Percentiles rank a stretch among this genome's conserved stretches.
Conservation (phyloP, 2,329 filamentous ascomycete species). For the Hymenoscyphus occultus region DNA sequence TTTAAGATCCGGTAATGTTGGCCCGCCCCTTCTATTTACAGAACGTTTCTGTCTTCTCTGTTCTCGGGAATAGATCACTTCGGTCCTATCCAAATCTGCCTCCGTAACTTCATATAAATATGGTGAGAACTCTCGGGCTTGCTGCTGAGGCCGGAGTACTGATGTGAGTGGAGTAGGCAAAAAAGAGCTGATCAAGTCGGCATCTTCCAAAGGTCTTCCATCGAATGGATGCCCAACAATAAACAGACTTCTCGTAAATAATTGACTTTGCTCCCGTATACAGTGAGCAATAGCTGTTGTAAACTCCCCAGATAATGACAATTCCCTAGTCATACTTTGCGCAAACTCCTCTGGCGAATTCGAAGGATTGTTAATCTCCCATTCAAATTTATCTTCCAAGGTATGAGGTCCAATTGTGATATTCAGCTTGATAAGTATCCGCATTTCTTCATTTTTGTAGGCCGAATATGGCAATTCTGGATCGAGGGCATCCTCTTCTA, state of each 20-base stretch:
- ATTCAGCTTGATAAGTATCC: slow-evolving; percentile 90
- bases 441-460: slow-evolving; percentile 99
- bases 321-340: slow-evolving; percentile 79
- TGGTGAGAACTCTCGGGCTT: slow-evolving; percentile 90
- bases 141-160: slow-evolving; percentile 86
- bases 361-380: slow-evolving; percentile 93
- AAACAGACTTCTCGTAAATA: slow-evolving; percentile 92
- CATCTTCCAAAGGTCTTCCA: slow-evolving; percentile 86
- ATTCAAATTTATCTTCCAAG: slow-evolving; percentile 95
- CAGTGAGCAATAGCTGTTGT: slow-evolving; percentile 96
- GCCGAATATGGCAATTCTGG: slow-evolving; percentile 86
- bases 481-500: slow-evolving; percentile 86
- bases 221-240: slow-evolving; percentile 94
- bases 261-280: slow-evolving; percentile 91
- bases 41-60: slow-evolving; percentile 93
- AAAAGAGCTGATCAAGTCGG: slow-evolving; percentile 82
- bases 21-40: slow-evolving; percentile 88
- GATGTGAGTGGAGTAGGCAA: slow-evolving; percentile 77
- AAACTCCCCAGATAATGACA: slow-evolving; percentile 92
- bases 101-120: slow-evolving; percentile 94
- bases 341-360: slow-evolving; percentile 97
- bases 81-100: slow-evolving; percentile 82
- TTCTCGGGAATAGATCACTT: slow-evolving; percentile 89
- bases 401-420: slow-evolving; percentile 96
- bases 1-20: slow-evolving; percentile 91